Evolutionary conservation across 371 early-diverging fungal genomes (phyloP), one percentile per base, ranked within the genome.

Genomic region (Mucor racemosus): DNA sequence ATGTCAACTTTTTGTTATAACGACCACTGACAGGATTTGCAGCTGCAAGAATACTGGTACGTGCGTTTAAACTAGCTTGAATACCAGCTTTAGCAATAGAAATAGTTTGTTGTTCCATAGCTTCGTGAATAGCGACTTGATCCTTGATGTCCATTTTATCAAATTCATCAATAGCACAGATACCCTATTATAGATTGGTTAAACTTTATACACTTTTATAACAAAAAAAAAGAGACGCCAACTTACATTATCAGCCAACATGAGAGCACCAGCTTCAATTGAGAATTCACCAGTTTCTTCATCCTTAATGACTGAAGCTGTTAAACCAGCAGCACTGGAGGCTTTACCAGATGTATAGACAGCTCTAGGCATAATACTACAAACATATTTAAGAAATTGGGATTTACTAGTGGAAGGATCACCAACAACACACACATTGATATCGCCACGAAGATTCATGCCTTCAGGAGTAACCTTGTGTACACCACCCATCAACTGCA

Each of bases 91-190:
- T 99, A 46, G 99, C 93, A 69, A 99, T 99, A n/a, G 95, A 94
- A 62, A 99, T 99, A 1, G 99, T 99, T 82, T 99, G 99, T 82
- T 99, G 99, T 80, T 99, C 99, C 99, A 99, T 99, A 15, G 99
- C 99, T 86, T 99, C 99, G 89, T 99, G 99, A 81, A 99, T 99
- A 53, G 99, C 97, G n/a, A 99, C 99, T 80, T 98, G 99, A 84
- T 99, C 99, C 67, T 85, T 85, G 36, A 95, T 76, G 68, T 99
- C 97, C 99, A 99, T 99, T 84, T 99, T 99, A 80, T 99, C 99
- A 79, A 99, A 99, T 80, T 99, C 99, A 80, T 99, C 99, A 71
- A 99, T 99, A 67, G 96, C 96, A 82, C 99, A 99, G 59, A 99
- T 95, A 58, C 99, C 99, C 92, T 94, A 75, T 34, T 63, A 26